phyloP scores from a whole-genome alignment of 257 asterid species.

The Nicotiana otophora region DNA sequence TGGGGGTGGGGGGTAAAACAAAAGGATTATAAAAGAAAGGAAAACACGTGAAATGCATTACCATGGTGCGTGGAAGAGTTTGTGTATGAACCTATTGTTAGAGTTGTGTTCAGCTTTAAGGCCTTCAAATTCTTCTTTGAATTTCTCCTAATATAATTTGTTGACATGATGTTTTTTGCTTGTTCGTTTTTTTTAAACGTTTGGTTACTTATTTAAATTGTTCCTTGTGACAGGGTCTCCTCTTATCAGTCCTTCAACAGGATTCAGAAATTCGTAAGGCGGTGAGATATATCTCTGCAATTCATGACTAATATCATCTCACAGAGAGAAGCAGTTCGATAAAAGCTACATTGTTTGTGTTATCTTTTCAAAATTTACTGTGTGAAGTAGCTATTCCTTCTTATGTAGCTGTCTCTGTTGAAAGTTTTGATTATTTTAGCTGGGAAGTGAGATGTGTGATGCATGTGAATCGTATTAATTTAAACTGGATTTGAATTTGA shows the following conservation, averaged over 20 bases:
- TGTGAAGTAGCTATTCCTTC: constrained; percentile 1
- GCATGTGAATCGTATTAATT: not conserved
- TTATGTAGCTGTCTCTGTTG: not conserved
- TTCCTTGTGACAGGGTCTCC: constrained; percentile 61
- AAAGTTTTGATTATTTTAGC: not conserved
- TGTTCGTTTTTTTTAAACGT: not conserved
- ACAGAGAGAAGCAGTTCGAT: not conserved
- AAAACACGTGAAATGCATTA: not conserved
- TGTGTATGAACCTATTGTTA: constrained; percentile 4
- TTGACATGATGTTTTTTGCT: not conserved
- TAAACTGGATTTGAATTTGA: not conserved
- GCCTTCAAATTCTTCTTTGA: constrained; percentile 1
- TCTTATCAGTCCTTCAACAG: constrained; percentile 85
- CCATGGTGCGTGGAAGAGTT: not conserved
- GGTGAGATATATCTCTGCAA: constrained; percentile 41
- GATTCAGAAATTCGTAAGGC: constrained; percentile 85
- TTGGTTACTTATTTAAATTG: not conserved
- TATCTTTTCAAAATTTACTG: not conserved
- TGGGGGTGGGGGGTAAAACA: not conserved
- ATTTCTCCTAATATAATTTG: not conserved
- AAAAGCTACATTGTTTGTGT: not conserved
- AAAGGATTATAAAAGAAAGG: not conserved
- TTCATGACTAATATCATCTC: constrained; percentile 11
- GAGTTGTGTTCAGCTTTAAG: not conserved
- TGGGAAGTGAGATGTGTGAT: not conserved